phyloP scores from a whole-genome alignment of 1,284 basidiomycete species.

The Polyporus tsugae region DNA sequence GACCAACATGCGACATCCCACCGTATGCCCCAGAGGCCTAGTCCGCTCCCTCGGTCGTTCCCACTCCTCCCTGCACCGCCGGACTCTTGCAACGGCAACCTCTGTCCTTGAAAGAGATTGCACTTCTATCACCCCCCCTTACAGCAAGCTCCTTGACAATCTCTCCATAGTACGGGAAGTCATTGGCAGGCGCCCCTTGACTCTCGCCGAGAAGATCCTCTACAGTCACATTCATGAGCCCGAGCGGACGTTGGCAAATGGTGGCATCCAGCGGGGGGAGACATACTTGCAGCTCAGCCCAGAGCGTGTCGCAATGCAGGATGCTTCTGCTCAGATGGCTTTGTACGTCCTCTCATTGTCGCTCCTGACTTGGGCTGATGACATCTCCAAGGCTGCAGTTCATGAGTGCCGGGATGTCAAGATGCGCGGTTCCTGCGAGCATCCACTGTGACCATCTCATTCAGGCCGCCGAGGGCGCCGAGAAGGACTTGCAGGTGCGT shows the following conservation, averaged over 20 bases:
- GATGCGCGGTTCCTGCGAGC: constrained; percentile 86
- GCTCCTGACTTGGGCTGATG: not conserved
- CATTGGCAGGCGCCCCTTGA: constrained; percentile 78
- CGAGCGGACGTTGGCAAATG: constrained; percentile 72
- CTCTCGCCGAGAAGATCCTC: constrained; percentile 97
- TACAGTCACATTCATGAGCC: constrained; percentile 94
- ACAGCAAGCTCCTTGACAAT: constrained; percentile 78
- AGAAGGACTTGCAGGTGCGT: constrained; percentile 81
- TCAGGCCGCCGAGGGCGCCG: constrained; percentile 87
- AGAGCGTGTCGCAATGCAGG: constrained; percentile 98
- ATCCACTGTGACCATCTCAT: constrained; percentile 99
- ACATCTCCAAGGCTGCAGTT: constrained; percentile 84
- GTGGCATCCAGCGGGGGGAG: constrained; percentile 83
- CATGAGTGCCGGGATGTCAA: constrained; percentile 94
- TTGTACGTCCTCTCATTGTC: constrained; percentile 55
- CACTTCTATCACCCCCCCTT: constrained; percentile 90
- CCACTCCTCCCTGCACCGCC: constrained; percentile 22
- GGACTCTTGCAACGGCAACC: constrained; percentile 64
- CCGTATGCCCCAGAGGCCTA: constrained; percentile 18
- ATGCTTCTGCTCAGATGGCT: constrained; percentile 97
- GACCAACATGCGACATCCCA: constrained; percentile 24
- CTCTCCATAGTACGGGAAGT: constrained; percentile 78
- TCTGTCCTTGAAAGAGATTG: constrained; percentile 69
- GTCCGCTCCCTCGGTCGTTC: constrained; percentile 10
- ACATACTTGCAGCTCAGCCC: constrained; percentile 91